Percentiles rank a stretch among this genome's conserved stretches.
Conservation (phyloP, 352 stramenopile species). For the Pythium rhizo-oryzae region DNA sequence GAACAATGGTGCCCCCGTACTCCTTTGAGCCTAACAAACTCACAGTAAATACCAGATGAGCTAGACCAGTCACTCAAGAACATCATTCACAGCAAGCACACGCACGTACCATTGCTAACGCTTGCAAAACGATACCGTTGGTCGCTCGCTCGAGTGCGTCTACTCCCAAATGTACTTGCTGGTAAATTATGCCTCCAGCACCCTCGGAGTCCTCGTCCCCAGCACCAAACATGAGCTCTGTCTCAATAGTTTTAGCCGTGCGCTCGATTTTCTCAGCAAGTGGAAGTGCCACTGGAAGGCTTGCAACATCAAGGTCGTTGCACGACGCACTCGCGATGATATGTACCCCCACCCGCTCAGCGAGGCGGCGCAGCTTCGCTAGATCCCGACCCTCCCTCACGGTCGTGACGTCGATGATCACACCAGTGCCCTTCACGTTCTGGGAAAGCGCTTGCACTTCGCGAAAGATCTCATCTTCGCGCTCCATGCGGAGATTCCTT, state of each 20-base stretch:
- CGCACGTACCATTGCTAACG: slow-evolving; percentile 43
- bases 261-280: slow-evolving; percentile 44
- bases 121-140: slow-evolving; percentile 38
- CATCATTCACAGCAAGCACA: no score
- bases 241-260: slow-evolving; percentile 55
- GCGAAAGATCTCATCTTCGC: slow-evolving; percentile 77
- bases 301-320: slow-evolving; percentile 33
- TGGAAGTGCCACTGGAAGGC: slow-evolving; percentile 7
- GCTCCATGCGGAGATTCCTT: slow-evolving; percentile 58
- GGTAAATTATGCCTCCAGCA: slow-evolving; percentile 65
- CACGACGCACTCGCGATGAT: slow-evolving; percentile 63
- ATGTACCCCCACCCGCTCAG: slow-evolving; percentile 45
- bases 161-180: slow-evolving; percentile 46
- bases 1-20: slow-evolving; percentile 58
- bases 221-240: slow-evolving; percentile 73
- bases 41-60: not conserved
- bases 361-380: slow-evolving; percentile 21
- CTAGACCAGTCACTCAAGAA: no score
- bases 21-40: slow-evolving; percentile 43
- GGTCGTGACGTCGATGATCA: slow-evolving; percentile 62
- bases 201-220: slow-evolving; percentile 19
- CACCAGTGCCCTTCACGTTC: slow-evolving; percentile 7
- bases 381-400: slow-evolving; percentile 49
- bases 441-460: slow-evolving; percentile 50
- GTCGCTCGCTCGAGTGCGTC: slow-evolving; percentile 18